phyloP scores from a whole-genome alignment of 495 filamentous ascomycete species.

The Xylaria intraflava region DNA sequence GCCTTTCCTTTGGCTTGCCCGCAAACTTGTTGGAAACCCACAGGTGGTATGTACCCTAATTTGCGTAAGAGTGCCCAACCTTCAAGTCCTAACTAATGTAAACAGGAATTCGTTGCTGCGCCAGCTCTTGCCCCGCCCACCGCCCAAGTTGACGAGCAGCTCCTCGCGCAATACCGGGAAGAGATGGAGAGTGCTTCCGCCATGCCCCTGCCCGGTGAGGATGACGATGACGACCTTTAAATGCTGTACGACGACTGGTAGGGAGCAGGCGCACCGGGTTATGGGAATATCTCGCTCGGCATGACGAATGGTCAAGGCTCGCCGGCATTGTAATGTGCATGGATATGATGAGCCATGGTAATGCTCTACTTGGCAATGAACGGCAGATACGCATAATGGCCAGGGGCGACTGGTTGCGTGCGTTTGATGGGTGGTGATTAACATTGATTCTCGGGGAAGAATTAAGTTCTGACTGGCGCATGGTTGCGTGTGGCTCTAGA shows the following conservation, averaged over 20 bases:
- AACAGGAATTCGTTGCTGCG: conserved; percentile 92
- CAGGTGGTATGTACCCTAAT: conserved; percentile 57
- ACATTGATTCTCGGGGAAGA: conserved; percentile 15
- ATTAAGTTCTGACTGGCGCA: conserved; percentile 15
- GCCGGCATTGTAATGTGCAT: background rate
- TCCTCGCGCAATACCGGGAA: conserved; percentile 72
- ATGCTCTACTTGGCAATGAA: conserved; percentile 20
- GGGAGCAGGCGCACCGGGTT: background rate
- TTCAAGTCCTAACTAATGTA: background rate
- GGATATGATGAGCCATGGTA: conserved; percentile 15
- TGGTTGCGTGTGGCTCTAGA: conserved; percentile 27
- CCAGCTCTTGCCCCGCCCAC: conserved; percentile 91
- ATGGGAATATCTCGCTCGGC: background rate
- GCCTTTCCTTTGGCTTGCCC: conserved; percentile 98
- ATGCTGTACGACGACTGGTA: conserved; percentile 13
- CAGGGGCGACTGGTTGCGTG: conserved; percentile 12
- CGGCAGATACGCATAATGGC: conserved; percentile 15
- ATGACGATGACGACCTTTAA: conserved; percentile 65
- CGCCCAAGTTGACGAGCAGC: conserved; percentile 73
- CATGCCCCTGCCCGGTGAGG: conserved; percentile 91
- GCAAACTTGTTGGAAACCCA: conserved; percentile 95
- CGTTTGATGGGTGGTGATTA: conserved; percentile 15
- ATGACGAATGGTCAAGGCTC: background rate
- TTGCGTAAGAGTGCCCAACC: conserved; percentile 5
- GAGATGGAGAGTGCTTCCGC: conserved; percentile 81